Evolutionary conservation across 129 eudicot genomes (phyloP).

Genomic region (Chrysanthemum seticuspe): DNA sequence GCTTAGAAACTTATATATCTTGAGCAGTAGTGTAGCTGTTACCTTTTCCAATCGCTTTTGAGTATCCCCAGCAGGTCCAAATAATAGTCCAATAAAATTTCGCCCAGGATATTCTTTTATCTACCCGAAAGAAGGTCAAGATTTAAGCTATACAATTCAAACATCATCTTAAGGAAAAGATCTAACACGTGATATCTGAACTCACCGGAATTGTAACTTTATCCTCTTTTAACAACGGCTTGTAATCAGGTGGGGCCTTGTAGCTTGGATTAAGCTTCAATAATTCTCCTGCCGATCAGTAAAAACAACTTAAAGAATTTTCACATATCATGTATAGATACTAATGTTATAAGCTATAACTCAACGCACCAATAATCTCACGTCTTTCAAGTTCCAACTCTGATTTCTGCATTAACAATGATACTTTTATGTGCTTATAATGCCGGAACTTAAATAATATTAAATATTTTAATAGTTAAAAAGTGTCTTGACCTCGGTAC

Average conservation of each 20-base stretch:
- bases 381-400: conserved; percentile 85
- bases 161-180: conserved; percentile 1
- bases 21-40: neutral
- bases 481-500: conserved; percentile 45
- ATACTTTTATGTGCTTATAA: conserved; percentile 18
- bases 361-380: conserved; percentile 77
- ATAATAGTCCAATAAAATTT: conserved; percentile 64
- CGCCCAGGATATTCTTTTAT: conserved; percentile 71
- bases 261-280: conserved; percentile 76
- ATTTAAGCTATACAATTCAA: too few species aligned
- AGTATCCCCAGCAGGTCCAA: conserved; percentile 70
- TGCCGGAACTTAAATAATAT: neutral
- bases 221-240: conserved; percentile 83
- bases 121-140: too few species aligned
- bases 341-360: conserved; percentile 22
- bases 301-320: conserved; percentile 9
- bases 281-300: conserved; percentile 71
- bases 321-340: neutral
- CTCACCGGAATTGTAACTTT: conserved; percentile 89
- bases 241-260: conserved; percentile 77
- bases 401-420: conserved; percentile 42
- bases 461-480: conserved; percentile 1
- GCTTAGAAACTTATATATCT: neutral
- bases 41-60: conserved; percentile 90
- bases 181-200: neutral